Base-by-base conservation (phyloP, 345 rosid species). In the Hibiscus tridactylites region DNA sequence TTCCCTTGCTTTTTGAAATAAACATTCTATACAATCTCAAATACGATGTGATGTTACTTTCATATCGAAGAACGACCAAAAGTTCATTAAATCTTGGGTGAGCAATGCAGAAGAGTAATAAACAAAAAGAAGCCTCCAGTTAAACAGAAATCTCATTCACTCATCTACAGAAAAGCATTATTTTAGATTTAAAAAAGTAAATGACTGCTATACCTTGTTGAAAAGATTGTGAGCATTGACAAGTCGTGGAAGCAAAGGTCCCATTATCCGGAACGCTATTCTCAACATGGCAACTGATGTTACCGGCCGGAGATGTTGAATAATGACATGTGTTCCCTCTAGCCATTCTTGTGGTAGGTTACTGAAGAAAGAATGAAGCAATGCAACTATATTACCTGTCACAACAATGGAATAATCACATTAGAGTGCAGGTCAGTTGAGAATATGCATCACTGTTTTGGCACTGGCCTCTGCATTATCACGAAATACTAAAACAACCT, bases 341-440 rank as follows among this genome's bases (percentile, higher is more conserved):
- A 96, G 88, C 99, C 98, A 96, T 86, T 96, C 99, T 72, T 91
- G 98, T 39, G 98, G 99, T 73, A 96, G 97, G 78, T 91, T 92
- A 75, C 97, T 83, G 80, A 90, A 96, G 94, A 96, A 89, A 65
- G 97, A 85, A 83, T 91, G 99, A 61, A 96, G 94, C 80, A 96
- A 80, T 2, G 99, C 98, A 29, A 96, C 89, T 59, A 85, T 80
- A 75, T 89, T 96, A 71, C 99, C 99, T 95, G 93, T 76, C 68
- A 76, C 66, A 77, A 60, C 61, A 65, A 65, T 17, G 17, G 5
- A 13, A 78, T 61, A 68, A 73, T 21, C 5, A n/a, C 31, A 76
- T 74, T 64, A 81, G 70, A 79, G 68, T 61, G 65, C 49, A 68
- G 57, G 19, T 65, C 67, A 61, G 6, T 7, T 53, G 46, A 39